Evolutionary conservation across 108 stramenopile species (phyloP).

Genomic region (Cyclotella baltica): DNA sequence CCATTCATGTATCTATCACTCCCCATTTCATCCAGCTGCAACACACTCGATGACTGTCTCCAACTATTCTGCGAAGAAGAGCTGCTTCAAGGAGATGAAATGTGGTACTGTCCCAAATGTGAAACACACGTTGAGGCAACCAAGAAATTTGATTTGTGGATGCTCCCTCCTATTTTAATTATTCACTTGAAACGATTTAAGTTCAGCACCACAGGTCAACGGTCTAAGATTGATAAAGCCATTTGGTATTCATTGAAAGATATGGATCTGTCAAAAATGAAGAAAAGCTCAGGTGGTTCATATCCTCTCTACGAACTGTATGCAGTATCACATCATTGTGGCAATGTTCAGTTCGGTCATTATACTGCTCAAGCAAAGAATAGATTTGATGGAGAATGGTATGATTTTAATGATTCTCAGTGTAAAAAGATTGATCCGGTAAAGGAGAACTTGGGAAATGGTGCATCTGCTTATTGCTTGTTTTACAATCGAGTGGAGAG

Average conservation of each 20-base stretch:
- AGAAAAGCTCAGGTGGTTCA: constrained; percentile 50
- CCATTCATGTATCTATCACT: constrained; percentile 96
- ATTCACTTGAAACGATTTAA: constrained; percentile 96
- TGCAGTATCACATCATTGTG: constrained; percentile 93
- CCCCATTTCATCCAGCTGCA: constrained; percentile 62
- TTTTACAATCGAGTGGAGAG: constrained; percentile 81
- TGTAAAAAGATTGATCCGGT: constrained; percentile 48
- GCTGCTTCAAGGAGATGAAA: constrained; percentile 74
- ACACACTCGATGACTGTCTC: constrained; percentile 77
- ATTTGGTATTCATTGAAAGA: constrained; percentile 67
- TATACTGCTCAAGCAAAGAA: constrained; percentile 91
- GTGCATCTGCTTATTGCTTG: constrained; percentile 69
- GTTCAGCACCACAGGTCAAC: constrained; percentile 60
- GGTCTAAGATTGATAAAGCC: constrained; percentile 72
- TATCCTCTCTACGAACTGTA: constrained; percentile 92
- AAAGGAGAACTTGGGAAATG: constrained; percentile 42
- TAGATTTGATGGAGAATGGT: constrained; percentile 85
- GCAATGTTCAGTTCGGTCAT: constrained; percentile 91
- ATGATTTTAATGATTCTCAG: constrained; percentile 80
- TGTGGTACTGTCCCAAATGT: constrained; percentile 87
- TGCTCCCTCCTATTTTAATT: constrained; percentile 91
- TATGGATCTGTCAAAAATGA: constrained; percentile 65
- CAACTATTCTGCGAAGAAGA: constrained; percentile 78
- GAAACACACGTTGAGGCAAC: constrained; percentile 80
- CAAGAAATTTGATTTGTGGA: constrained; percentile 91